These are phyloP conservation scores for Aureobasidium sp. DNA, from an alignment of 2,329 filamentous ascomycete species.

Conservation along the genomic window DNA sequence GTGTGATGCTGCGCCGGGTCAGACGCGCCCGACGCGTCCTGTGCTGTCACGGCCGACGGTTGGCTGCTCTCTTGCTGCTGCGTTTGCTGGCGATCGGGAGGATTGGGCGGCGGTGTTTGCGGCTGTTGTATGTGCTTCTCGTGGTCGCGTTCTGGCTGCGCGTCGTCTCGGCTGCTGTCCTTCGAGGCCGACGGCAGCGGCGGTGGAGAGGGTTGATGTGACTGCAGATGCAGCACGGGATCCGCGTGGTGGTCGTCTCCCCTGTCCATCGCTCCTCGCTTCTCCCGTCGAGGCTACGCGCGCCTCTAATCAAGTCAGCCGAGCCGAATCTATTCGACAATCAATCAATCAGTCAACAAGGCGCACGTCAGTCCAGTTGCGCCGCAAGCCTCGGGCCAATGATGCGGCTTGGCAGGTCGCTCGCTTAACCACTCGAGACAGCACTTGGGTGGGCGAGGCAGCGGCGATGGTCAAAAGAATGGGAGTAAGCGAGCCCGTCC, in stretches of 20 bases:
- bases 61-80: not conserved
- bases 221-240: constrained; percentile 11
- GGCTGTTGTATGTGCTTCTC: not conserved
- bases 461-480: constrained; percentile 9
- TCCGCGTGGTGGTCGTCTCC: constrained; percentile 2
- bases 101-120: not conserved
- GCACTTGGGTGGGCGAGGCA: not conserved
- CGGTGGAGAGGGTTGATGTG: not conserved
- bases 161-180: constrained; percentile 1
- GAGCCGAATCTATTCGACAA: constrained; percentile 11
- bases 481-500: constrained; percentile 2
- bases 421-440: constrained; percentile 5
- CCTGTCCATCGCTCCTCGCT: constrained; percentile 1
- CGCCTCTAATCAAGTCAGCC: constrained; percentile 13
- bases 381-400: constrained; percentile 13
- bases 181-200: not conserved
- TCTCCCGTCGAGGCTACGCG: not conserved
- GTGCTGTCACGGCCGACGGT: not conserved
- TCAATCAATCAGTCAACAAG: constrained; percentile 12
- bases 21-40: constrained; percentile 6
- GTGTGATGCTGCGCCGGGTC: constrained; percentile 6
- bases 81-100: not conserved
- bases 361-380: constrained; percentile 15
- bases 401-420: constrained; percentile 9
- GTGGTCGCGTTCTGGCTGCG: constrained; percentile 2